phyloP scores from a whole-genome alignment of 805 yeast species.

The Candida ascalaphidarum region DNA sequence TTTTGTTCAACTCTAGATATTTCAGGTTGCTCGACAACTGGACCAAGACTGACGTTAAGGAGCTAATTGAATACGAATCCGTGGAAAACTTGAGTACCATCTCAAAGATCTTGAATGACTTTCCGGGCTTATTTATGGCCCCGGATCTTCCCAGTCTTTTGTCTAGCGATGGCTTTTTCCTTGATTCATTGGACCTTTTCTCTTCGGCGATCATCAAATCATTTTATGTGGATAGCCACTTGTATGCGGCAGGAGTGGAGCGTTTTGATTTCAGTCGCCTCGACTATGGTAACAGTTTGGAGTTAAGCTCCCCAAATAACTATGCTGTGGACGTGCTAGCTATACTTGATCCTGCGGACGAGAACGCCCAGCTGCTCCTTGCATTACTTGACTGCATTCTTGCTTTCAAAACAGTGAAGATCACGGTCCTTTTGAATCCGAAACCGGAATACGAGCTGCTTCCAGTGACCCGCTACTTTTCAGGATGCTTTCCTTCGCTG shows the following conservation, averaged over 20 bases:
- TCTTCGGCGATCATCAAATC: slow-evolving; percentile 36
- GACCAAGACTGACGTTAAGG: slow-evolving; percentile 19
- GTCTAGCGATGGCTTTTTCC: background rate
- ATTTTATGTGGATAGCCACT: slow-evolving; percentile 33
- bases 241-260: slow-evolving; percentile 32
- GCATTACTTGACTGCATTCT: slow-evolving; percentile 35
- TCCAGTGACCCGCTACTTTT: slow-evolving; percentile 52
- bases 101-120: slow-evolving; percentile 17
- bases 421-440: slow-evolving; percentile 55
- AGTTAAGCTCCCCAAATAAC: slow-evolving; percentile 9
- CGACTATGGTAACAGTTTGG: slow-evolving; percentile 17
- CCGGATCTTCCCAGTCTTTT: no score
- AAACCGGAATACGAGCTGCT: slow-evolving; percentile 25
- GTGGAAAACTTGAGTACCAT: slow-evolving; percentile 31
- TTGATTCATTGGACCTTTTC: slow-evolving; percentile 41
- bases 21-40: slow-evolving; percentile 19
- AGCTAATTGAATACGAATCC: slow-evolving; percentile 39
- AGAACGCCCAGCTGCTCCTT: slow-evolving; percentile 54
- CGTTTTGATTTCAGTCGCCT: slow-evolving; percentile 37
- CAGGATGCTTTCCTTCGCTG: slow-evolving; percentile 31
- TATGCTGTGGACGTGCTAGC: slow-evolving; percentile 48
- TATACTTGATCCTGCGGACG: slow-evolving; percentile 66
- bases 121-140: slow-evolving; percentile 8
- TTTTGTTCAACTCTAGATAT: slow-evolving; percentile 51
- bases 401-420: slow-evolving; percentile 40